phyloP scores from a whole-genome alignment of 345 rosid species.

The Eucalyptus tenuipes region DNA sequence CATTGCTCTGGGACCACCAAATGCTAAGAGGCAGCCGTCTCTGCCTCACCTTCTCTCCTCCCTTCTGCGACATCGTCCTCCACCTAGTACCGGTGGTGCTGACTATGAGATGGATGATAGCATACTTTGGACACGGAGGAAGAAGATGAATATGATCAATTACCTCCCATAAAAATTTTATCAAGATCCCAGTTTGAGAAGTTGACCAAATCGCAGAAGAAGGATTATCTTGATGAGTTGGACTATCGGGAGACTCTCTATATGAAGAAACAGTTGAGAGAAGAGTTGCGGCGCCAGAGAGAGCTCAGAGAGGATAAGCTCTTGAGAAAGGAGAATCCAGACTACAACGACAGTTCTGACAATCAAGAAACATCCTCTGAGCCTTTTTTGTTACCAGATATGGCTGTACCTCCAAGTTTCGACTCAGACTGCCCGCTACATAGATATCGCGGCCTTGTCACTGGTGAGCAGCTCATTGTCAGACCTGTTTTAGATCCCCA shows the following conservation, averaged over 20 bases:
- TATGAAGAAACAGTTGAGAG: conserved; percentile 77
- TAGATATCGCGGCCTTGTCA: conserved; percentile 51
- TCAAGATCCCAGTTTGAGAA: conserved; percentile 65
- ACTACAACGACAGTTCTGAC: conserved; percentile 12
- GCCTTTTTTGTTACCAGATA: conserved; percentile 56
- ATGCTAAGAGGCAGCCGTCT: conserved; percentile 50
- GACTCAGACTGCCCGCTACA: conserved; percentile 56
- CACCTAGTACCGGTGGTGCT: conserved; percentile 31
- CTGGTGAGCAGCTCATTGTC: conserved; percentile 45
- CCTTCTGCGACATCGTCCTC: conserved; percentile 45
- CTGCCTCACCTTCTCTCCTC: conserved; percentile 86
- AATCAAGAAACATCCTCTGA: conserved; percentile 25
- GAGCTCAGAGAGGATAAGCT: conserved; percentile 37
- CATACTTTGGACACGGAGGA: conserved; percentile 36
- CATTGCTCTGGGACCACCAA: conserved; percentile 49
- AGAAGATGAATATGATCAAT: conserved; percentile 80
- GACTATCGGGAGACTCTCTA: conserved; percentile 80
- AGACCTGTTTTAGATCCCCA: conserved; percentile 90
- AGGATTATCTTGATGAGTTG: conserved; percentile 76
- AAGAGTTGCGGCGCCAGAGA: conserved; percentile 37
- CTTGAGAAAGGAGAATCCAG: conserved; percentile 11
- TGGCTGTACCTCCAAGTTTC: conserved; percentile 78
- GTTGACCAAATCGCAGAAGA: conserved; percentile 61
- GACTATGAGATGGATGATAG: conserved; percentile 38
- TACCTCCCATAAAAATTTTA: conserved; percentile 75